A percentile compares a stretch with the other conserved stretches of the same genome.
Conservation (phyloP, 768 basidiomycete genomes). For the Termitomyces bulborhizus region DNA sequence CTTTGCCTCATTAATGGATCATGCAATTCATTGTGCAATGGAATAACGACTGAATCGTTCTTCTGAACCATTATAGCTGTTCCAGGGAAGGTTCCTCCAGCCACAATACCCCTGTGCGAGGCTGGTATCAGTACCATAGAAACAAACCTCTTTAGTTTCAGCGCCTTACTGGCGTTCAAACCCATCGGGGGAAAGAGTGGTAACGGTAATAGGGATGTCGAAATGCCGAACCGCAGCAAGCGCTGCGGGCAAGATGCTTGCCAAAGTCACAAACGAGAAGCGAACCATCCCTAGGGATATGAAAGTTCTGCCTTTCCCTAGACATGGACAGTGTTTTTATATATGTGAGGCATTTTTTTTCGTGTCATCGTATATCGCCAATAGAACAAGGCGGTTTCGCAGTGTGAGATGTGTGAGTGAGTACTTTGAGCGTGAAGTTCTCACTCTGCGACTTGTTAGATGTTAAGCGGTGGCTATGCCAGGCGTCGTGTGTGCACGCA, state of each 20-base stretch:
- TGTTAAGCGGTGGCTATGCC: background rate
- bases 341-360: constrained; percentile 16
- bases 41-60: constrained; percentile 19
- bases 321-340: constrained; percentile 4
- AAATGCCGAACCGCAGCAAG: constrained; percentile 14
- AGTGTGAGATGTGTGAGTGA: constrained; percentile 8
- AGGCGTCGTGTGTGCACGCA: constrained; percentile 1
- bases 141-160: background rate
- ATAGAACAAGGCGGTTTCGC: constrained; percentile 11
- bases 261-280: constrained; percentile 9
- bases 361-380: constrained; percentile 4
- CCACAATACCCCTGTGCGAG: constrained; percentile 12
- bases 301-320: background rate
- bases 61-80: constrained; percentile 14
- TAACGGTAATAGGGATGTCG: constrained; percentile 13
- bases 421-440: constrained; percentile 2
- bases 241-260: constrained; percentile 13
- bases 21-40: constrained; percentile 14
- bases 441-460: constrained; percentile 4
- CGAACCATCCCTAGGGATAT: constrained; percentile 10
- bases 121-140: background rate
- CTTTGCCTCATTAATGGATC: constrained; percentile 20
- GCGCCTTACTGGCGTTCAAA: constrained; percentile 11
- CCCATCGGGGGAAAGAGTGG: constrained; percentile 14
- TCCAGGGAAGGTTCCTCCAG: constrained; percentile 19